These are phyloP conservation scores for Diplodia mutila DNA, from an alignment of 2,329 filamentous ascomycete species.

Conservation along the genomic window DNA sequence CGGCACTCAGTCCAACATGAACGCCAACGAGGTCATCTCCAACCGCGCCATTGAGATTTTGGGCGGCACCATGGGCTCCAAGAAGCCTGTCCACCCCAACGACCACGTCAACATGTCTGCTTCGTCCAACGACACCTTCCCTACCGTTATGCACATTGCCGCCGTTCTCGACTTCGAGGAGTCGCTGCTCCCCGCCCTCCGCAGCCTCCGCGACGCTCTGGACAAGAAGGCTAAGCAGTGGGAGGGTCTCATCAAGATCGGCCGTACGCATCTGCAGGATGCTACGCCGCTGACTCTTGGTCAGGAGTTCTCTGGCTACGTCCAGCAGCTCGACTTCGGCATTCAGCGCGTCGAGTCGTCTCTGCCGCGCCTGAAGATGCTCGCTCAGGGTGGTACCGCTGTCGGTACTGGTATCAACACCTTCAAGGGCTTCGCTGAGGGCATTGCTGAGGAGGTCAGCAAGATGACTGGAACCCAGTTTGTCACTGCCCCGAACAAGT, in stretches of 20 bases:
- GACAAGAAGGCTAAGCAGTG: constrained; percentile 90
- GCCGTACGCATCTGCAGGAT: constrained; percentile 95
- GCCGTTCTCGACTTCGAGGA: constrained; percentile 91
- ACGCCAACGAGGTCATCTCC: constrained; percentile 99
- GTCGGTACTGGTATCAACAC: constrained; percentile 98
- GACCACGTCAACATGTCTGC: constrained; percentile 99
- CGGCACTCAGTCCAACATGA: constrained; percentile 99
- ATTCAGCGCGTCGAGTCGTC: constrained; percentile 83
- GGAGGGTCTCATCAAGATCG: constrained; percentile 97
- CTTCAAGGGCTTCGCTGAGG: constrained; percentile 93
- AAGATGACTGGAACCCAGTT: constrained; percentile 94
- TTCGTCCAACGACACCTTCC: constrained; percentile 98
- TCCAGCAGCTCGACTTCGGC: constrained; percentile 89
- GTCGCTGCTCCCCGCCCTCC: constrained; percentile 79
- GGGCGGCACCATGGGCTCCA: constrained; percentile 89
- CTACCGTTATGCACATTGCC: constrained; percentile 99
- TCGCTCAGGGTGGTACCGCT: constrained; percentile 94
- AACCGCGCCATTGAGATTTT: constrained; percentile 98
- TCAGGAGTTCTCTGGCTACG: constrained; percentile 97
- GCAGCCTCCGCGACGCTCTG: constrained; percentile 79
- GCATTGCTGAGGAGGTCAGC: constrained; percentile 84
- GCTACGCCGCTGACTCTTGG: constrained; percentile 93
- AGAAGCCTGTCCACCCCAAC: constrained; percentile 99
- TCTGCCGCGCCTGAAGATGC: constrained; percentile 80
- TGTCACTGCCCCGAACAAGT: constrained; percentile 98